Evolutionary conservation across 2,329 filamentous ascomycete genomes (phyloP), one percentile per base, ranked within the genome.

Genomic region (Purpureocillium takamizusanense): DNA sequence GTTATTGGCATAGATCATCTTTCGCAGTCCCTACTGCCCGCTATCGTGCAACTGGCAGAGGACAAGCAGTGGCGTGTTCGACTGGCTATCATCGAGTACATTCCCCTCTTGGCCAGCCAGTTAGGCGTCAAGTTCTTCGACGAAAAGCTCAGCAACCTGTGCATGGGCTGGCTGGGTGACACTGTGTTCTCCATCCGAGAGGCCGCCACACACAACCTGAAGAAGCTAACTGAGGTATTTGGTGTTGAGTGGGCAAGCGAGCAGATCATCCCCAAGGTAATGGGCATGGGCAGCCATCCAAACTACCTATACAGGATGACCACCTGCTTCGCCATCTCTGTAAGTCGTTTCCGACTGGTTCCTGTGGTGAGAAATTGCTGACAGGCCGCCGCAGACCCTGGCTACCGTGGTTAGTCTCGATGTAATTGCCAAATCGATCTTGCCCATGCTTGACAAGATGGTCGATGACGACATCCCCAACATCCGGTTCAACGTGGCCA

Each of bases 271-370:
- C 92, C 92, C 43, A 97, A 97, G 71, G 92, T 98, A 48, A 92
- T 95, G 76, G 86, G 85, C 29, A 97, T 98, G 92, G 92, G 92
- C 43, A 86, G 87, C 57, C 92, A 98, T 61, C 87, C 90, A 44
- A 98, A 98, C 69, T 98, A 98, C 62, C 82, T 98, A 38, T 98
- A 98, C 75, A 79, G 92, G 60, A 98, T 98, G 92, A 98, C 92
- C 9, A 98, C 92, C n/a, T 97, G 90, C 69, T 98, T 98, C 62
- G 92, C 92, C 45, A 94, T 98, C 50, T 90, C 88, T 52, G 92
- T 98, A 75, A 72, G 86, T 76, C 38, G 18, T 8, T n/a, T n/a
- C n/a, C n/a, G 7, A 10, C 14, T n/a, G 29, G 21, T 35, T 32
- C n/a, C 23, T 30, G 16, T 27, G 2, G 13, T 13, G 27, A 2